A percentile compares a stretch with the other conserved stretches of the same genome.
Conservation (phyloP, 2,329 filamentous ascomycete genomes). For the Trichoderma sp. region DNA sequence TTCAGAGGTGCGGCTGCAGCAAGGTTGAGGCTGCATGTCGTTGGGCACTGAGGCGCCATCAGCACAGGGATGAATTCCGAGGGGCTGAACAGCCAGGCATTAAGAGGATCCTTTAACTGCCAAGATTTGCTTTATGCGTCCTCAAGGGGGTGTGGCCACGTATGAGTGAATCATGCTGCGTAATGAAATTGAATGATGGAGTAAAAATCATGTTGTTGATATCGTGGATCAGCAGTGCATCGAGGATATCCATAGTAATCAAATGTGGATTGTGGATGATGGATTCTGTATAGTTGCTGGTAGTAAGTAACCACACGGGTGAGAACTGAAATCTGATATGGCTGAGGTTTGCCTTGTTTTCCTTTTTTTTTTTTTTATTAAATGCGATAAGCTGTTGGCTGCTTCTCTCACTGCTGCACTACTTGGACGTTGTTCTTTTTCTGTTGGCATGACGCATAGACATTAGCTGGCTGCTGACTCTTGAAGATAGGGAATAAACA, state of each 20-base stretch:
- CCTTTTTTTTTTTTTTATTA: neutral
- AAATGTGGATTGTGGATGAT: neutral
- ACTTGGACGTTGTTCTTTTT: slow-evolving; percentile 90
- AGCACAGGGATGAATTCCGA: slow-evolving; percentile 44
- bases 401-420: slow-evolving; percentile 66
- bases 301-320: neutral
- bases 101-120: slow-evolving; percentile 1
- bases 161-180: neutral
- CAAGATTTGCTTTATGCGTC: neutral
- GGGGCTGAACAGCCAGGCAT: neutral
- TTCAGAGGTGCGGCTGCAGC: slow-evolving; percentile 24
- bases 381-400: neutral
- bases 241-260: neutral
- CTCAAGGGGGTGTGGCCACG: slow-evolving; percentile 12
- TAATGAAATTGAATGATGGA: neutral
- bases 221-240: neutral
- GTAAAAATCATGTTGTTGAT: neutral
- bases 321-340: neutral
- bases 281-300: neutral
- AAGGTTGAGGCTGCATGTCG: slow-evolving; percentile 37
- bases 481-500: slow-evolving; percentile 40
- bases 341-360: neutral
- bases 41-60: slow-evolving; percentile 54
- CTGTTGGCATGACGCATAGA: slow-evolving; percentile 47
- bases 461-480: slow-evolving; percentile 25